phyloP scores from a whole-genome alignment of 148 eudicot genomes.

The Fagopyrum homotropicum region DNA sequence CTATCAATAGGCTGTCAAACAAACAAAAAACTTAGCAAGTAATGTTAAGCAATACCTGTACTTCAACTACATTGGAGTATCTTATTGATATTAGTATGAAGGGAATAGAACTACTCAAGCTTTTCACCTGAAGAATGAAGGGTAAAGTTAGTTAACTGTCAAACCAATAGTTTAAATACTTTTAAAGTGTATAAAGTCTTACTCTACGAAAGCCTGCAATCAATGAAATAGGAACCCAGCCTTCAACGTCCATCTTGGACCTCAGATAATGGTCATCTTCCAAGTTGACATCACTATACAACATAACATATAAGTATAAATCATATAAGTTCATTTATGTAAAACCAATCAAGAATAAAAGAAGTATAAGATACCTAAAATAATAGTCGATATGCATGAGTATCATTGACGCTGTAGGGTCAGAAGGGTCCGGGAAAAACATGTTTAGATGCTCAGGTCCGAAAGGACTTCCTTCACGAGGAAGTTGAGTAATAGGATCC shows the following conservation, averaged over 20 bases:
- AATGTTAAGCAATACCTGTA: conserved; percentile 11
- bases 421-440: conserved; percentile 28
- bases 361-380: conserved; percentile 39
- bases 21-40: not conserved
- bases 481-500: too few species aligned
- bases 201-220: conserved; percentile 55
- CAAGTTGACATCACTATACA: conserved; percentile 47
- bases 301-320: not conserved
- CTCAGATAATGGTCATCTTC: conserved; percentile 41
- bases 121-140: conserved; percentile 20
- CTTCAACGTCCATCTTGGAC: conserved; percentile 60
- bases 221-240: conserved; percentile 54
- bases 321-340: not conserved
- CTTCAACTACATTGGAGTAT: conserved; percentile 24
- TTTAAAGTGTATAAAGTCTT: conserved; percentile 14
- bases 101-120: conserved; percentile 19
- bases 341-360: not conserved
- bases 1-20: too few species aligned
- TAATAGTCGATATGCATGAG: conserved; percentile 54
- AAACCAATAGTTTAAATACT: not conserved
- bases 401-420: conserved; percentile 13
- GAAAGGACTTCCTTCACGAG: too few species aligned
- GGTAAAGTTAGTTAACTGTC: not conserved
- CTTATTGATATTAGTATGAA: conserved; percentile 21
- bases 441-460: conserved; percentile 19